Base-by-base conservation (phyloP, 1,284 basidiomycete species). In the Marasmius fiardii region DNA sequence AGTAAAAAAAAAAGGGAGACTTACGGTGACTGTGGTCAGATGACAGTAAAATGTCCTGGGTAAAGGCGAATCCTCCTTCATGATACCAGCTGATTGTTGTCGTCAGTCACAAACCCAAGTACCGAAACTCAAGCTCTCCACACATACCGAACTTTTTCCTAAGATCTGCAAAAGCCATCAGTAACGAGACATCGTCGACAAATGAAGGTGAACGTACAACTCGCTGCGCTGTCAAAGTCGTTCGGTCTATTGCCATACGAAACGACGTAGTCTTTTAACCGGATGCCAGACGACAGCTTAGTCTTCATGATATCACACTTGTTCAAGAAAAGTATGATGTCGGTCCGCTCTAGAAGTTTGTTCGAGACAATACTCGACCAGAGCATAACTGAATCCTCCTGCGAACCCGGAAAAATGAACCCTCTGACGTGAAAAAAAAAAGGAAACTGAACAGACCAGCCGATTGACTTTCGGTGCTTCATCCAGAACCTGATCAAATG, bases 401-500 rank as follows among this genome's bases (percentile, higher is more conserved):
- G 52, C 28, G 37, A 37, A 52, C 34, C n/a, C 26, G 24, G 20
- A 39, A 28, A 53, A 41, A 12, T 43, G 31, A 23, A 48, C 1
- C 2, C 23, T 11, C 20, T 26, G 56, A 44, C 52, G 16, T 23
- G 21, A 50, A 44, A 7, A 52, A 28, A 23, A 41, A 20, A 20
- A 20, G 26, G 3, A 45, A 41, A 23, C 10, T 41, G 21, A 48
- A 68, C 75, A 20, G 54, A 82, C 80, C 58, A 88, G 69, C 56
- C 86, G 77, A 65, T 88, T 88, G 45, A 85, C 77, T 51, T 75
- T 73, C 3, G 74, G 75, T 63, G 88, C 86, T 71, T 90, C 88
- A 49, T 78, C 76, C 1, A 90, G 74, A n/a, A 79, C 78, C 66
- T 90, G 85, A 68, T 90, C 86, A 65, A 90, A 90, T 59, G 83